Evolutionary conservation across 352 stramenopile species (phyloP).

Genomic region (Phytophthora sp.): DNA sequence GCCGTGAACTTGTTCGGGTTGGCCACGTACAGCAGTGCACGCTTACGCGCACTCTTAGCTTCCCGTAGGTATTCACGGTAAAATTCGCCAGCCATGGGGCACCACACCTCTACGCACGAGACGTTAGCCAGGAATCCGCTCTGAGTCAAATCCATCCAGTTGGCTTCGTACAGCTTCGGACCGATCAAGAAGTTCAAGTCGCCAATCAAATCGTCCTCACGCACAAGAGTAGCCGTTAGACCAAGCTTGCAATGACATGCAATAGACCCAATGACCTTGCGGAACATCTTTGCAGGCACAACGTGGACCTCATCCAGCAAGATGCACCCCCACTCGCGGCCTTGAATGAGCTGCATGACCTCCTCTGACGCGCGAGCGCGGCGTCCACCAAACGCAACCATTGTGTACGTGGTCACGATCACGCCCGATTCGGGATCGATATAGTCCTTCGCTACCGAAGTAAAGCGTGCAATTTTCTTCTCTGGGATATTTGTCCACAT

Average conservation of each 20-base stretch:
- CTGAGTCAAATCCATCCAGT: constrained; percentile 99
- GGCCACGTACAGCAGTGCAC: constrained; percentile 98
- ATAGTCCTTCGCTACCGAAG: constrained; percentile 81
- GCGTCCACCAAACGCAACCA: constrained; percentile 95
- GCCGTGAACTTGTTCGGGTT: constrained; percentile 99
- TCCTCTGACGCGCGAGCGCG: constrained; percentile 91
- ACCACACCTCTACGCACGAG: constrained; percentile 99
- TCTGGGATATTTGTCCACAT: constrained; percentile 96
- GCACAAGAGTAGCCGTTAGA: constrained; percentile 98
- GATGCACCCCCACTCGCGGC: constrained; percentile 98
- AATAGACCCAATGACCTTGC: constrained; percentile 93
- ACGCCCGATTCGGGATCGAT: constrained; percentile 88
- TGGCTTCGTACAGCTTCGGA: constrained; percentile 96
- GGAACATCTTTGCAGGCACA: constrained; percentile 99
- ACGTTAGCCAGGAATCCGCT: constrained; percentile 98
- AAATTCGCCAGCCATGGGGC: constrained; percentile 98
- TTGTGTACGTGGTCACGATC: constrained; percentile 98
- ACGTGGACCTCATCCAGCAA: constrained; percentile 98
- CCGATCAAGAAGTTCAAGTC: constrained; percentile 99
- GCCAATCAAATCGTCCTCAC: constrained; percentile 98
- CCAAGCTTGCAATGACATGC: constrained; percentile 98
- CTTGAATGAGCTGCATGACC: constrained; percentile 97
- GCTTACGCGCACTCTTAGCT: constrained; percentile 86
- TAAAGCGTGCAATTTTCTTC: constrained; percentile 88
- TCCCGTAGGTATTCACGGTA: constrained; percentile 93